These are phyloP conservation scores for Fraxinus floribunda DNA, from an alignment of 305 asterid species.

Conservation along the genomic window DNA sequence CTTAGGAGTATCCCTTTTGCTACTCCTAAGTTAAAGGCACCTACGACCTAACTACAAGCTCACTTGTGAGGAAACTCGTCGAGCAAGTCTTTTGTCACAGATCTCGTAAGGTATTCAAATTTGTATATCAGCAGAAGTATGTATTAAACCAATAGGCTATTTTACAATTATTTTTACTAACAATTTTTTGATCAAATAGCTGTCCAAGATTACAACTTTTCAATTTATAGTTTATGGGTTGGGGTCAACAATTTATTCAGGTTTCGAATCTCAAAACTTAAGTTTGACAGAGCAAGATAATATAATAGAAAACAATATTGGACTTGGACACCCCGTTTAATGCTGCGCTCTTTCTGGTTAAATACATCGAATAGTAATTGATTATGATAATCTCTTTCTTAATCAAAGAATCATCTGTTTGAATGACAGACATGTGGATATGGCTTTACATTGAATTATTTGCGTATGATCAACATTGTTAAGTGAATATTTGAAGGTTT, in stretches of 20 bases:
- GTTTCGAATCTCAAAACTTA: background rate
- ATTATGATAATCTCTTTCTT: background rate
- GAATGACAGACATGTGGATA: background rate
- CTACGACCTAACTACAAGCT: background rate
- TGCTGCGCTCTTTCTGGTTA: background rate
- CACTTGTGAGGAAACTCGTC: background rate
- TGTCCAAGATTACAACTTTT: background rate
- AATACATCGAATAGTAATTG: background rate
- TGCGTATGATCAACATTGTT: background rate
- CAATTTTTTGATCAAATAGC: background rate
- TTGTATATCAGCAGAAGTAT: background rate
- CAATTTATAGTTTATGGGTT: background rate
- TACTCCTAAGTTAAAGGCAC: background rate
- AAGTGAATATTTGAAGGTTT: background rate
- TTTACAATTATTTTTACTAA: background rate
- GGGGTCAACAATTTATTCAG: background rate
- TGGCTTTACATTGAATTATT: background rate
- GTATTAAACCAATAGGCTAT: background rate
- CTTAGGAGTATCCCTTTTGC: background rate
- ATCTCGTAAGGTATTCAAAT: background rate
- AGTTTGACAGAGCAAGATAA: background rate
- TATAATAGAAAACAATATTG: background rate
- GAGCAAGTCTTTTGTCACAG: background rate
- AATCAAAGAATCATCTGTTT: background rate
- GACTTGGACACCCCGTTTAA: background rate